Conservation (phyloP, 371 early-diverging fungal species). For the Lichtheimia ornata region DNA sequence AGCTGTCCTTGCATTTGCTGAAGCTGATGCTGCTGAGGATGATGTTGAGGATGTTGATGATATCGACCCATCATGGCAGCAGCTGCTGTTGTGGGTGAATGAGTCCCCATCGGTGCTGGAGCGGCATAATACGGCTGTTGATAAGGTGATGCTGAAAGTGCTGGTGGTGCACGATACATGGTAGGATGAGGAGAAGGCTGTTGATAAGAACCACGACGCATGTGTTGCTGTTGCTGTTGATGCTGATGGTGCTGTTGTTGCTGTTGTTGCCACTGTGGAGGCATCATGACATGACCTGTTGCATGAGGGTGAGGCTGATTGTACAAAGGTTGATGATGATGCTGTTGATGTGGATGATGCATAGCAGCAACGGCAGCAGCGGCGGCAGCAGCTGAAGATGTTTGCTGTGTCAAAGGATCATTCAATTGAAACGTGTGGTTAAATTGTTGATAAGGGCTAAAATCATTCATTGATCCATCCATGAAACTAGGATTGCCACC, state of each 20-base stretch:
- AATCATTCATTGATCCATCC: constrained; percentile 10
- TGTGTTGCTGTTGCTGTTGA: background rate
- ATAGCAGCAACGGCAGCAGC: background rate
- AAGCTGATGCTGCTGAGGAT: background rate
- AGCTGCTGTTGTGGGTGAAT: constrained; percentile 14
- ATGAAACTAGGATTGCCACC: constrained; percentile 2
- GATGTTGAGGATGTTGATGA: constrained; percentile 5
- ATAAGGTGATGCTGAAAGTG: background rate
- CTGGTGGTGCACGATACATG: constrained; percentile 3
- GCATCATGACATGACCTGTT: constrained; percentile 5
- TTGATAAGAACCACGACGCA: constrained; percentile 1
- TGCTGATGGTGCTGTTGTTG: constrained; percentile 1
- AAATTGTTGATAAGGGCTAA: constrained; percentile 10
- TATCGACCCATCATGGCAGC: background rate
- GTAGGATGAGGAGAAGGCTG: background rate
- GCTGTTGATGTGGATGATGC: constrained; percentile 9
- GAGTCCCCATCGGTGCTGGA: constrained; percentile 7
- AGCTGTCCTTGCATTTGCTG: background rate
- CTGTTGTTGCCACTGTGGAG: constrained; percentile 19
- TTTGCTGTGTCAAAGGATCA: constrained; percentile 5
- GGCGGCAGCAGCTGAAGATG: constrained; percentile 4
- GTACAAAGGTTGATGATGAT: background rate
- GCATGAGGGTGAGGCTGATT: constrained; percentile 1
- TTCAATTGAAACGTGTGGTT: constrained; percentile 7
- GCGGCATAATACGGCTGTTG: constrained; percentile 5